Conservation (phyloP, 768 basidiomycete genomes). For the Tylopilus vinaceipallidus region DNA sequence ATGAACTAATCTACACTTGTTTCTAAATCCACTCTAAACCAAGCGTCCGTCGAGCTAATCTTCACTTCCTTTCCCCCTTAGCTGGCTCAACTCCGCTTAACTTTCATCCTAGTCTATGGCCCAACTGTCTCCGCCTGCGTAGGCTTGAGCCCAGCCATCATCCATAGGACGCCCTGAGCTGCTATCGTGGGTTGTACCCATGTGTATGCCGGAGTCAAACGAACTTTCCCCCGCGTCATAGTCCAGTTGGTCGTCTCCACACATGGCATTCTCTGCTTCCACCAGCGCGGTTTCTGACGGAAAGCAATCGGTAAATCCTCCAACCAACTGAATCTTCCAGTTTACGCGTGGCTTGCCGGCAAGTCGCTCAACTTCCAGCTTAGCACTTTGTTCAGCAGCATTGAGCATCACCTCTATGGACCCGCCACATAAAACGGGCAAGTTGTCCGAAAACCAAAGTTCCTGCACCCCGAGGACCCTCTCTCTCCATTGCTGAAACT, state of each 20-base stretch:
- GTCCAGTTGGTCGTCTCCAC: constrained; percentile 23
- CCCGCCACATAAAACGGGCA: constrained; percentile 36
- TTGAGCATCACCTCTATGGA: constrained; percentile 29
- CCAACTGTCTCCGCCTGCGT: constrained; percentile 10
- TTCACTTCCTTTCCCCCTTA: background rate
- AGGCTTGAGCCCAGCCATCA: constrained; percentile 14
- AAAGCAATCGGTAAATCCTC: constrained; percentile 11
- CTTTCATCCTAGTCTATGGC: background rate
- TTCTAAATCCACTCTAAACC: constrained; percentile 2
- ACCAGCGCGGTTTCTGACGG: constrained; percentile 5
- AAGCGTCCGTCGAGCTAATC: background rate
- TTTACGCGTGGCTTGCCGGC: constrained; percentile 18
- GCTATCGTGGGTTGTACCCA: constrained; percentile 9
- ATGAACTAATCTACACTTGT: constrained; percentile 20
- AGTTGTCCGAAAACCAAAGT: constrained; percentile 45
- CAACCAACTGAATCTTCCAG: constrained; percentile 33
- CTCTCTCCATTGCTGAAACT: constrained; percentile 55
- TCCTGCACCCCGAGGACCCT: constrained; percentile 42
- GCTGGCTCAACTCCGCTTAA: background rate
- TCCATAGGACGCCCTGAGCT: constrained; percentile 6
- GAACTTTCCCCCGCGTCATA: constrained; percentile 18
- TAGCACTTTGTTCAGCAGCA: constrained; percentile 21
- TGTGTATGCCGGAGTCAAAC: constrained; percentile 29
- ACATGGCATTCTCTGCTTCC: constrained; percentile 12
- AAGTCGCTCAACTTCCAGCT: constrained; percentile 24